Conservation (phyloP, 192 early-diverging fungal genomes). For the Podila minutissima region DNA sequence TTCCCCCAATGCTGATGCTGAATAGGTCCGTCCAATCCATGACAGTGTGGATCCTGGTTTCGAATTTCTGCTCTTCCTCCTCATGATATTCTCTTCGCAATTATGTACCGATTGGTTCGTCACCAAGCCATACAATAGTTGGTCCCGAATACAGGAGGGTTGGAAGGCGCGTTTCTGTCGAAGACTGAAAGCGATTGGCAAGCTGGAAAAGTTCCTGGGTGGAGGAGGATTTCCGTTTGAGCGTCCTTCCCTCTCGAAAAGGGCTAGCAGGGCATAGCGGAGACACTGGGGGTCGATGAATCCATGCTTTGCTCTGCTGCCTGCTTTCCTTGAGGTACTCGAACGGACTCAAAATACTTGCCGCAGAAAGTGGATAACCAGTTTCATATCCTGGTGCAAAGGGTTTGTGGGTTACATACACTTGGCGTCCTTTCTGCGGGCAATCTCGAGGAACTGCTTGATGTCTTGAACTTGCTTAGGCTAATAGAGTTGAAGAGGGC, state of each 20-base stretch:
- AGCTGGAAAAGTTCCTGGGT: background rate
- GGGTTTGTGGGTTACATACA: conserved; percentile 58
- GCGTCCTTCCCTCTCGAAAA: background rate
- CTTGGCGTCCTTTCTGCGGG: conserved; percentile 95
- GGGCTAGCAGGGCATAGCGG: too few species aligned
- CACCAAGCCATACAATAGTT: conserved; percentile 4
- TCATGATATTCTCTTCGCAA: background rate
- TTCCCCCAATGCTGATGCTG: too few species aligned
- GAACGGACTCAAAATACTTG: background rate
- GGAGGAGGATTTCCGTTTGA: background rate
- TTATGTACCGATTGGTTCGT: background rate
- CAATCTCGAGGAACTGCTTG: conserved; percentile 96
- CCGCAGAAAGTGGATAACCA: conserved; percentile 7
- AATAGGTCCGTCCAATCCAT: background rate
- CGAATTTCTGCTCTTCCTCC: background rate
- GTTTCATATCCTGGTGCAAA: conserved; percentile 7
- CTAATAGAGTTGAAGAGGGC: conserved; percentile 54
- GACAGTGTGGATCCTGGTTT: background rate
- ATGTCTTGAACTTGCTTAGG: conserved; percentile 98
- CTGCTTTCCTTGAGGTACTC: background rate
- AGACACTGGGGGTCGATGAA: too few species aligned
- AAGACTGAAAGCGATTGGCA: background rate
- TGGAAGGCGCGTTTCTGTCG: background rate
- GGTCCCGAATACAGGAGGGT: background rate
- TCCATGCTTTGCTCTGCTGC: too few species aligned